These are phyloP conservation scores for Tuber brumale DNA, from an alignment of 495 filamentous ascomycete genomes.

Conservation along the genomic window DNA sequence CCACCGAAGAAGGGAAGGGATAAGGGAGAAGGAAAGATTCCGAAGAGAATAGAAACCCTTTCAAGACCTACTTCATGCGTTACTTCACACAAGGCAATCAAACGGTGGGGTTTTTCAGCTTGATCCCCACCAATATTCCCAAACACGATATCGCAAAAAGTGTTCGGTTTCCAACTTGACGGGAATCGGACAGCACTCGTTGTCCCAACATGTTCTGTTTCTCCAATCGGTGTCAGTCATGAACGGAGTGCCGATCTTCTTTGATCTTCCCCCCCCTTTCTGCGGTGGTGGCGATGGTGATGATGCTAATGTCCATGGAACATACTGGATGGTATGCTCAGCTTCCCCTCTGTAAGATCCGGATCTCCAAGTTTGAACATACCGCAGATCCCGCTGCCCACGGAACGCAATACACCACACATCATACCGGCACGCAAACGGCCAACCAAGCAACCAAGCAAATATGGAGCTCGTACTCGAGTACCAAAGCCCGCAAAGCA, in stretches of 20 bases:
- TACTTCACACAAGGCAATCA: background rate
- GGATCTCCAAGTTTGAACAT: slow-evolving; percentile 3
- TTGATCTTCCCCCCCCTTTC: background rate
- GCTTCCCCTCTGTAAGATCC: background rate
- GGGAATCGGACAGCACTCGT: background rate
- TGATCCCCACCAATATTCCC: background rate
- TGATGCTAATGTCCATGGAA: background rate
- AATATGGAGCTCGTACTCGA: background rate
- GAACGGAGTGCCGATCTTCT: background rate
- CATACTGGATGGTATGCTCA: background rate
- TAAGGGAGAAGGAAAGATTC: background rate
- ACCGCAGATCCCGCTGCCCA: background rate
- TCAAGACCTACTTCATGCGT: background rate
- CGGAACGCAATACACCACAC: background rate
- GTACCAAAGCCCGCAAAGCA: background rate
- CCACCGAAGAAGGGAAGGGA: background rate
- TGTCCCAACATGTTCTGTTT: background rate
- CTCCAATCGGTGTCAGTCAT: background rate
- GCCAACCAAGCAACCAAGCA: background rate
- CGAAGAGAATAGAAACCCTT: background rate
- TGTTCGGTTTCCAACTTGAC: slow-evolving; percentile 1
- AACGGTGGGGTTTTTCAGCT: background rate
- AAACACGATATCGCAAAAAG: background rate
- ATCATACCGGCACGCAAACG: background rate
- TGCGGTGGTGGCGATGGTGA: background rate